Conservation (phyloP, 768 basidiomycete species). For the Leccinum olivaceopallidum region DNA sequence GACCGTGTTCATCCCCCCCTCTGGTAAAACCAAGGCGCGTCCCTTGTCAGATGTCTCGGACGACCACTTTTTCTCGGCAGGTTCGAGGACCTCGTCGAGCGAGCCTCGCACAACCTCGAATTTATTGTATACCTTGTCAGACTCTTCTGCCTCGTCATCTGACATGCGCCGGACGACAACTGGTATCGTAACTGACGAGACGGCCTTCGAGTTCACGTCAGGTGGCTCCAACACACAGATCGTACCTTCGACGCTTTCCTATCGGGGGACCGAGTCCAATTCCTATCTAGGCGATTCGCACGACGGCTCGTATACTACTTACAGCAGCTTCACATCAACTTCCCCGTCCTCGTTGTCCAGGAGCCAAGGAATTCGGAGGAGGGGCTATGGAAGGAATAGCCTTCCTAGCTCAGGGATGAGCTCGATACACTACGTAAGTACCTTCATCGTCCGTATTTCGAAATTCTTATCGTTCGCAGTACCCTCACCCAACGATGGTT, state of each 20-base stretch:
- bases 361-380: slow-evolving; percentile 55
- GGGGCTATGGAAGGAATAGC: slow-evolving; percentile 39
- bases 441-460: background rate
- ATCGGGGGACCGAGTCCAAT: slow-evolving; percentile 51
- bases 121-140: slow-evolving; percentile 38
- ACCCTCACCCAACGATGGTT: slow-evolving; percentile 33
- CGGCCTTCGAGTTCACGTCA: slow-evolving; percentile 38
- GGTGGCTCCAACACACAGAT: slow-evolving; percentile 45
- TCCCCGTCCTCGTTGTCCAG: slow-evolving; percentile 62
- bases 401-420: slow-evolving; percentile 9
- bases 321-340: slow-evolving; percentile 35
- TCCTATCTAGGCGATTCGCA: slow-evolving; percentile 60
- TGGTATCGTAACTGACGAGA: slow-evolving; percentile 39
- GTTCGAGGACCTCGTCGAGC: slow-evolving; percentile 34
- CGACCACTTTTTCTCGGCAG: slow-evolving; percentile 47
- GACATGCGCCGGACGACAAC: slow-evolving; percentile 30
- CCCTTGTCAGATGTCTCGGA: slow-evolving; percentile 39
- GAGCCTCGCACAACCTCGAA: slow-evolving; percentile 27
- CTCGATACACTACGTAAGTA: slow-evolving; percentile 39
- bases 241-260: slow-evolving; percentile 51
- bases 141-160: slow-evolving; percentile 35
- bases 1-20: slow-evolving; percentile 31
- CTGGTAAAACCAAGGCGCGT: slow-evolving; percentile 32
- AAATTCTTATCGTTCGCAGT: slow-evolving; percentile 19
- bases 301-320: slow-evolving; percentile 34